Conservation (phyloP, 2,329 filamentous ascomycete species). For the Colletotrichum sp. region DNA sequence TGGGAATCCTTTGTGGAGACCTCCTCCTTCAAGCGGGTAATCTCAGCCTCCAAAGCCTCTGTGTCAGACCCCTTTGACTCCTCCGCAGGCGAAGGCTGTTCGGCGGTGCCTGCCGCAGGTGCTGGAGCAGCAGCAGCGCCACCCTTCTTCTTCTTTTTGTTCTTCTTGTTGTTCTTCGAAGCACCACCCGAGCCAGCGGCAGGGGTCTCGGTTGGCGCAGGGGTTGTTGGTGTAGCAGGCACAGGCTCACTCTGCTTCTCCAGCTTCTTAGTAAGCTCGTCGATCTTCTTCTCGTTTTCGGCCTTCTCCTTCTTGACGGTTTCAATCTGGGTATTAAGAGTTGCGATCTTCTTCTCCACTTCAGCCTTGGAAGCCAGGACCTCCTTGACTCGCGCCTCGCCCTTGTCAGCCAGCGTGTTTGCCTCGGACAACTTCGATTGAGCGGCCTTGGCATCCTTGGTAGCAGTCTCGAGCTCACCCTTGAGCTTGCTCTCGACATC, state of each 20-base stretch:
- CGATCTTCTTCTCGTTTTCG: conserved; percentile 44
- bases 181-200: conserved; percentile 21
- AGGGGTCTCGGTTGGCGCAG: conserved; percentile 24
- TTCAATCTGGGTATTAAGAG: conserved; percentile 46
- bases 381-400: conserved; percentile 32
- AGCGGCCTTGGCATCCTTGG: conserved; percentile 27
- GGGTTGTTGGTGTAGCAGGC: conserved; percentile 17
- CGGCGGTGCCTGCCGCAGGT: conserved; percentile 37
- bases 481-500: conserved; percentile 43
- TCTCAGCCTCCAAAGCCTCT: conserved; percentile 51
- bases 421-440: conserved; percentile 30
- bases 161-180: conserved; percentile 62
- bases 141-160: conserved; percentile 86
- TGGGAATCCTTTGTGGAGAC: conserved; percentile 71
- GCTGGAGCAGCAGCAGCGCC: conserved; percentile 44
- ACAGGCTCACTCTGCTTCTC: conserved; percentile 21
- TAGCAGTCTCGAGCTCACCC: conserved; percentile 27
- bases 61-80: conserved; percentile 30
- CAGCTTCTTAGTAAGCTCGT: conserved; percentile 43
- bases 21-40: conserved; percentile 55
- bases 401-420: conserved; percentile 29
- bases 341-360: conserved; percentile 47
- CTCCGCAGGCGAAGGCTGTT: conserved; percentile 32
- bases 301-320: conserved; percentile 40
- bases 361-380: conserved; percentile 40